Evolutionary conservation across 2,329 filamentous ascomycete species (phyloP), one percentile per base, ranked within the genome.

Genomic region (Aspergillus transmontanensis): DNA sequence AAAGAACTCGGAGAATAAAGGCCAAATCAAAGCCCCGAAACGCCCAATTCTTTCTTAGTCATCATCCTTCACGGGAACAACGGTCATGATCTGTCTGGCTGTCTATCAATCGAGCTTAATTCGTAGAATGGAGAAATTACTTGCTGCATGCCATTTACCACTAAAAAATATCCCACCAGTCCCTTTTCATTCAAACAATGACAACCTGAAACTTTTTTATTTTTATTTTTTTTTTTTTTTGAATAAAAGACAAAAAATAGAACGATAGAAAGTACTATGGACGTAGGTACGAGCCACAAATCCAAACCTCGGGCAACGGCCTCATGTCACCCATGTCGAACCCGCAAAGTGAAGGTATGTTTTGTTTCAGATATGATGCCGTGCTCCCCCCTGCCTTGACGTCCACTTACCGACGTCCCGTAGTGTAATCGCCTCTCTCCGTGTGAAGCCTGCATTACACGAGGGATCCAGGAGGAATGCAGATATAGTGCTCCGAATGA

Each of bases 391-490:
- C 10, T 41, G 9, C 39, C 39, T 41, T 41, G 39, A 19, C n/a
- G 46, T 41, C 32, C 41, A 16, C 19, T 34, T 34, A n/a, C 23
- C 16, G 26, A 23, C 12, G 21, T 6, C 16, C 39, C 4, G 23
- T 30, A 69, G 68, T 69, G 68, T 48, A 59, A 68, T 58, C 66
- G 68, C 55, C 45, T 58, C 11, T 55, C 63, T 16, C 68, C 68
- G 28, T 69, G 68, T 60, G 60, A 36, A 23, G 57, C 64, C 16
- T 69, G 68, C 62, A 60, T 62, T n/a, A 43, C 64, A 2, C 68
- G 68, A 16, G 59, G 56, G 23, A 60, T 63, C 12, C 30, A 59
- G 0, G 19, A 61, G 1, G 66, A 69, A 57, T 69, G 68, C 55
- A 66, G 58, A 21, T 69, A 69, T 56, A 55, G 63, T 2, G 60